Conservation (phyloP, 2,329 filamentous ascomycete species). For the Colletotrichum siamense region DNA sequence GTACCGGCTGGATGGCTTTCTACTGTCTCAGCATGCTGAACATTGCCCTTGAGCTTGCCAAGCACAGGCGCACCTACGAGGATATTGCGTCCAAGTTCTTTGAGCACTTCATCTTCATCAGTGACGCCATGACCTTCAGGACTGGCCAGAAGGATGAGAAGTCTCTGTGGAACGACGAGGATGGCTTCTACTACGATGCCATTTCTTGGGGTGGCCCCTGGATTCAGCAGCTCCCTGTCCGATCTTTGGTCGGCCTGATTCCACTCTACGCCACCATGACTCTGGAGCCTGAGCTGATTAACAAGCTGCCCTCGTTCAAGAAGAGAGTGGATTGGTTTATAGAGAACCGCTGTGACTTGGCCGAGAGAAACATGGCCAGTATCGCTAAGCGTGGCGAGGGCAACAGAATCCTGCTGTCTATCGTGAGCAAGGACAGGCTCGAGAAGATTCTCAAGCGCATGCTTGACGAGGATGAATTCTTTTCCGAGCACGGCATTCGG, state of each 20-base stretch:
- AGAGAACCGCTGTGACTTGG: slow-evolving; percentile 83
- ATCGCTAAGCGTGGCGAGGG: slow-evolving; percentile 91
- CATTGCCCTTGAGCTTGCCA: slow-evolving; percentile 92
- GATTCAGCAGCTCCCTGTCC: slow-evolving; percentile 90
- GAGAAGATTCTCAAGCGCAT: slow-evolving; percentile 89
- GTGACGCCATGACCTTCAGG: slow-evolving; percentile 93
- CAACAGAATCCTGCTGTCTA: slow-evolving; percentile 82
- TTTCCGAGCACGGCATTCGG: slow-evolving; percentile 88
- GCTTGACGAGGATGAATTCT: slow-evolving; percentile 93
- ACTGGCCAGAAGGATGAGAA: slow-evolving; percentile 73
- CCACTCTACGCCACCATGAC: slow-evolving; percentile 92
- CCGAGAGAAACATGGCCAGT: slow-evolving; percentile 92
- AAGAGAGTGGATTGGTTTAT: slow-evolving; percentile 95
- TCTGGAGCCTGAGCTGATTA: slow-evolving; percentile 90
- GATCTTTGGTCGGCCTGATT: slow-evolving; percentile 91
- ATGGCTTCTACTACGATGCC: slow-evolving; percentile 98
- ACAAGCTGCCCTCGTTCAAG: slow-evolving; percentile 91
- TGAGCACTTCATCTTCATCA: slow-evolving; percentile 97
- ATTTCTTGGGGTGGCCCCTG: slow-evolving; percentile 95
- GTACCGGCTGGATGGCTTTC: slow-evolving; percentile 99
- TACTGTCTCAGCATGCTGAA: slow-evolving; percentile 97
- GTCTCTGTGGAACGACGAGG: slow-evolving; percentile 94
- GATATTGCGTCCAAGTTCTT: slow-evolving; percentile 99
- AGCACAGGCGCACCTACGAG: slow-evolving; percentile 93
- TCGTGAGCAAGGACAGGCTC: slow-evolving; percentile 92